Conservation (phyloP, 208 protist species). For the Naegleria lovaniensis region DNA sequence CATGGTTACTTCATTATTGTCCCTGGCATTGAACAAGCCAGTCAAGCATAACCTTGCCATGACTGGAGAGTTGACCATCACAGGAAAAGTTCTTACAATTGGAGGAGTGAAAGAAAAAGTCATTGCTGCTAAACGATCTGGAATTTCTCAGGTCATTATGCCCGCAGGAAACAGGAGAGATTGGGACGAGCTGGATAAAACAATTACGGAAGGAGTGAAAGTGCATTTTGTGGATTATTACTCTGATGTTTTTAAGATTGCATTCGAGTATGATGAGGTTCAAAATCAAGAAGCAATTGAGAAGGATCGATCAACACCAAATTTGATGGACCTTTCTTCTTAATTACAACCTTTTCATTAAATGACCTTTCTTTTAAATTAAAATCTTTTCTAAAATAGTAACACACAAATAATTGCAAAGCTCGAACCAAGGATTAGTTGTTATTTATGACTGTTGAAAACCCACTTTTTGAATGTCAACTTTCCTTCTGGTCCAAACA, state of each 20-base stretch:
- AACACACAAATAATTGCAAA: too few species aligned
- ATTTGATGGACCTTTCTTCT: background rate
- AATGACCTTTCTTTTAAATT: too few species aligned
- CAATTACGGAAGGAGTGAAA: conserved; percentile 45
- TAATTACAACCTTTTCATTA: background rate
- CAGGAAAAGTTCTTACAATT: conserved; percentile 64
- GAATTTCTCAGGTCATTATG: conserved; percentile 56
- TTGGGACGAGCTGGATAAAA: conserved; percentile 57
- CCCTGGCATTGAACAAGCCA: conserved; percentile 52
- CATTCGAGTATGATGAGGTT: conserved; percentile 26
- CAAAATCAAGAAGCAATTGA: background rate
- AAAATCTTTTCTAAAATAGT: too few species aligned
- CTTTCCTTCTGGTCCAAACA: background rate
- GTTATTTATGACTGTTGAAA: background rate
- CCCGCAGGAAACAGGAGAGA: conserved; percentile 65
- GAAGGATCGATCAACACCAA: background rate
- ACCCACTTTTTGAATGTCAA: background rate
- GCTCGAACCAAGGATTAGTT: too few species aligned
- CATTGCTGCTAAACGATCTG: conserved; percentile 40
- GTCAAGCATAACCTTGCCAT: conserved; percentile 59
- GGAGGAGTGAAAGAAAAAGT: conserved; percentile 73
- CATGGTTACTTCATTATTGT: conserved; percentile 65
- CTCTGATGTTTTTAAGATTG: conserved; percentile 48
- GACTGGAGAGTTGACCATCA: conserved; percentile 75
- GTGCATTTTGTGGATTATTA: conserved; percentile 49